Evolutionary conservation across 2,329 filamentous ascomycete species (phyloP), one percentile per base, ranked within the genome.

Genomic region (Emmonsiellopsis sp.): DNA sequence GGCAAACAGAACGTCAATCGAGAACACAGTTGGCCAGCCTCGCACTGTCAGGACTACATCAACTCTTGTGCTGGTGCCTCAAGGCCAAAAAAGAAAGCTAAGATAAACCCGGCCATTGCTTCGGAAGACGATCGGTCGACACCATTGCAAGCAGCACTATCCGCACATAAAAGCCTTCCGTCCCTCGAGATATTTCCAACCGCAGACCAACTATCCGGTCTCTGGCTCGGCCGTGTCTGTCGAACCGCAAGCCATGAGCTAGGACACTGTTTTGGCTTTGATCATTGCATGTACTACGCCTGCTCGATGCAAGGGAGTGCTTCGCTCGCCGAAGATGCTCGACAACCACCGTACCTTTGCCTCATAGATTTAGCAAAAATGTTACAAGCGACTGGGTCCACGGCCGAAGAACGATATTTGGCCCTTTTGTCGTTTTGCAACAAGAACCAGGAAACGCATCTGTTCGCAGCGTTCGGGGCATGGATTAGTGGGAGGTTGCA

Each of bases 251-350:
- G 75, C 1, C 85, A 87, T 61, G 84, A 88, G 61, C 66, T 87
- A 0, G 81, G 82, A 0, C 85, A 87, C 63, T 87, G 83, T 61
- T 76, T 88, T 39, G 81, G 79, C 0, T 72, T 88, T 11, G 83
- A 67, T 6, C 84, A 88, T 62, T 88, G 85, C 61, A 69, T 78
- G 17, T 67, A 66, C 37, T 66, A 68, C 49, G 65, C 66, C 1
- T 68, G 66, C 46, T 54, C 57, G 5, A 68, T 69, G 65, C 67
- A 69, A 45, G 63, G 65, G 17, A 67, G 56, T 10, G 59, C 60
- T 6, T 64, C 62, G 6, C 55, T 69, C 2, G 40, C 56, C 7
- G 66, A 68, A 55, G 67, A 69, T 53, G 56, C 57, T 7, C 53
- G 65, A 17, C 67, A 68, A 42, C 65, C 65, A 17, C 62, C 64